A percentile compares a stretch with the other conserved stretches of the same genome.
Conservation (phyloP, 805 yeast genomes). For the Cyberlindnera misumaiensis region DNA sequence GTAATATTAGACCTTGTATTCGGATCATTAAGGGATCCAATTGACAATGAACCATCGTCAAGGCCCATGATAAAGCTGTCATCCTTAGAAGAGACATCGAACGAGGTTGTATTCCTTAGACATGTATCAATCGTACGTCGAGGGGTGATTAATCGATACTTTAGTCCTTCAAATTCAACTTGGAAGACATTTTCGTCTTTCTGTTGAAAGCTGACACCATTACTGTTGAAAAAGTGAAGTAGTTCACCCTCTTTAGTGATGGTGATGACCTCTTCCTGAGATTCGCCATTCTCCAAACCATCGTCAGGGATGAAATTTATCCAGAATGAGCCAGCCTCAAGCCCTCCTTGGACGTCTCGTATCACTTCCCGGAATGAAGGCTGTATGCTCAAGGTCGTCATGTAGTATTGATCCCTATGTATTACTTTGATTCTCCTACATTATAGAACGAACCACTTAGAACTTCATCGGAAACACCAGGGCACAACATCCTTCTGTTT, state of each 20-base stretch:
- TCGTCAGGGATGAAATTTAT: conserved; percentile 25
- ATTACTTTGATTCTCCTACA: too few species aligned
- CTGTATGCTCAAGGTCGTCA: conserved; percentile 30
- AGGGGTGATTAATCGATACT: conserved; percentile 13
- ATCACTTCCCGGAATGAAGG: conserved; percentile 38
- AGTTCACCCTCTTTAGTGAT: conserved; percentile 16
- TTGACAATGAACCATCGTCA: conserved; percentile 25
- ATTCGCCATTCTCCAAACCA: conserved; percentile 16
- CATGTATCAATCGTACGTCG: background rate
- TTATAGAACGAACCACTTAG: too few species aligned
- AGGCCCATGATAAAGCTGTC: conserved; percentile 28
- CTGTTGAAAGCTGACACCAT: conserved; percentile 10
- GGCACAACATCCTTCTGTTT: too few species aligned
- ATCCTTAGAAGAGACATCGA: conserved; percentile 29
- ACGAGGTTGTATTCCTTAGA: conserved; percentile 16
- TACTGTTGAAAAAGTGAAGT: conserved; percentile 11
- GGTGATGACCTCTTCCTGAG: conserved; percentile 25
- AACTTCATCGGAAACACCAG: too few species aligned
- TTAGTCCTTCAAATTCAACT: conserved; percentile 7
- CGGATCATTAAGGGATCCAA: too few species aligned
- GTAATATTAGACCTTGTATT: too few species aligned
- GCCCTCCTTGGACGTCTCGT: conserved; percentile 27
- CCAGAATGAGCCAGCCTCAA: conserved; percentile 34
- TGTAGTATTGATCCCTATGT: too few species aligned
- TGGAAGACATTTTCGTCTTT: background rate